Percentiles rank a stretch among this genome's conserved stretches.
These are phyloP conservation scores for Acacia melanoxylon DNA, from an alignment of 306 rosid genomes.

Conservation along the genomic window DNA sequence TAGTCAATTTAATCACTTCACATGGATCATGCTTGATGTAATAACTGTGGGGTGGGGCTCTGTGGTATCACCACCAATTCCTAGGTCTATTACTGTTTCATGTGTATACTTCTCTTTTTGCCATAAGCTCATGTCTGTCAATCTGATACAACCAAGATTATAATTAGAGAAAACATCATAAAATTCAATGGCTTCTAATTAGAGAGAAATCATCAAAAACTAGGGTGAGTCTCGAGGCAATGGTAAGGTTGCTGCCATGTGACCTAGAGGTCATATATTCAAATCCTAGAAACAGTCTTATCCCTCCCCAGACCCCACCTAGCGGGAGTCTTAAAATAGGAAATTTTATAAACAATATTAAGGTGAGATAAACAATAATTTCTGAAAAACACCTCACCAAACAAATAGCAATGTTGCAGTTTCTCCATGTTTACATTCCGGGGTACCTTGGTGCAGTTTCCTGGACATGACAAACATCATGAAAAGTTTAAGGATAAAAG, in stretches of 20 bases:
- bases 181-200: constrained; percentile 9
- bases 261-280: too few species aligned
- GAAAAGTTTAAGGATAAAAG: background rate
- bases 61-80: constrained; percentile 77
- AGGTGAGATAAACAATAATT: background rate
- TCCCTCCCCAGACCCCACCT: too few species aligned
- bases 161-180: constrained; percentile 12
- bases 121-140: constrained; percentile 48
- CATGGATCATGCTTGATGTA: constrained; percentile 65
- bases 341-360: background rate
- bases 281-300: too few species aligned
- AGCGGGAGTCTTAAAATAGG: too few species aligned
- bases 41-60: constrained; percentile 62
- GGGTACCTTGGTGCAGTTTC: constrained; percentile 57
- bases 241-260: too few species aligned
- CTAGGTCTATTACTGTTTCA: constrained; percentile 66
- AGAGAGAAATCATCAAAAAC: too few species aligned
- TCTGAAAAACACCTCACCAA: constrained; percentile 60
- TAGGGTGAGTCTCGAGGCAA: too few species aligned
- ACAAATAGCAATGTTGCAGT: constrained; percentile 61
- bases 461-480: constrained; percentile 40
- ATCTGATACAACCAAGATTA: constrained; percentile 46
- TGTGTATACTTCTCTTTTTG: constrained; percentile 60
- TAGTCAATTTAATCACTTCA: constrained; percentile 30
- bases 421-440: constrained; percentile 71